Conservation (phyloP, 2,329 filamentous ascomycete species). For the Penicillium occitanis region DNA sequence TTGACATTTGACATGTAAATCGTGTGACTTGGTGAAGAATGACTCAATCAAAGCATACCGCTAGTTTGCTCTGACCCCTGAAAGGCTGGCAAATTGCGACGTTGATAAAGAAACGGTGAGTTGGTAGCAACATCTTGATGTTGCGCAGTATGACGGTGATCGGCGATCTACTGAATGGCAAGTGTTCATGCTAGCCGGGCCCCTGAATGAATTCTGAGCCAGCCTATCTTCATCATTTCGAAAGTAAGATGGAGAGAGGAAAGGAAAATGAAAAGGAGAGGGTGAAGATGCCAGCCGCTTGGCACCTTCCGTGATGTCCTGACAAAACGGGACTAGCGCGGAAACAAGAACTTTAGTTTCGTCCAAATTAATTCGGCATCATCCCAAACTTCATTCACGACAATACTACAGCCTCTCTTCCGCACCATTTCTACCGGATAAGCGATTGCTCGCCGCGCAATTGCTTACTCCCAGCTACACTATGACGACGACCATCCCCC, state of each 20-base stretch:
- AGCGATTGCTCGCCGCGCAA: neutral
- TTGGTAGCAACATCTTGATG: neutral
- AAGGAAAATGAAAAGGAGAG: neutral
- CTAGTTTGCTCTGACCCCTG: neutral
- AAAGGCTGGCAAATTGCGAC: neutral
- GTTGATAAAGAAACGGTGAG: neutral
- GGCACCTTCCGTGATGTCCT: constrained; percentile 3
- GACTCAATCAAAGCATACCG: neutral
- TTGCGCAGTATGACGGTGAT: neutral
- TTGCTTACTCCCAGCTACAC: neutral
- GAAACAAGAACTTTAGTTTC: constrained; percentile 17
- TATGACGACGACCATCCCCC: constrained; percentile 53
- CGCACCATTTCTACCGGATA: neutral
- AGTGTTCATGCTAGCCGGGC: neutral
- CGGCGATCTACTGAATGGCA: neutral
- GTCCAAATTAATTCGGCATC: constrained; percentile 1
- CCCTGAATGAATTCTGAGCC: neutral
- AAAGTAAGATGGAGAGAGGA: neutral
- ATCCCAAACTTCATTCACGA: constrained; percentile 1
- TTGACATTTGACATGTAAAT: neutral
- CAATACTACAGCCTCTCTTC: neutral
- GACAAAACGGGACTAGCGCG: constrained; percentile 12
- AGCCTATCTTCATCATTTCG: neutral
- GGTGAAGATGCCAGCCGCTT: neutral
- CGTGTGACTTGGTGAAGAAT: constrained; percentile 2